Evolutionary conservation across 2,329 filamentous ascomycete genomes (phyloP).

Genomic region (Trematosphaeria pertusa): DNA sequence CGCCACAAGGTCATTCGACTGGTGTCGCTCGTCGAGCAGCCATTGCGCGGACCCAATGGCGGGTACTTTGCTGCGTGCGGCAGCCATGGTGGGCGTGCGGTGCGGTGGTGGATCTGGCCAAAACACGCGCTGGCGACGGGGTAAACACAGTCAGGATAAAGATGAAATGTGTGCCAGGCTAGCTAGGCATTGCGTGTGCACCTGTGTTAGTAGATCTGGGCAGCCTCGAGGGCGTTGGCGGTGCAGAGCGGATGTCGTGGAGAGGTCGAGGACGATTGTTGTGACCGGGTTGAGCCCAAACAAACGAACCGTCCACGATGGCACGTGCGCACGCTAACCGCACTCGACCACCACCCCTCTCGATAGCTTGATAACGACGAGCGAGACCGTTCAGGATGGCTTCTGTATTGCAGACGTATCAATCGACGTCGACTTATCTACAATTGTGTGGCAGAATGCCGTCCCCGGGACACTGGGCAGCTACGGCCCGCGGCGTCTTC

Average conservation of each 20-base stretch:
- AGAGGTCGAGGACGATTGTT: slow-evolving; percentile 18
- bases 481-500: not conserved
- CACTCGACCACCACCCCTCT: not conserved
- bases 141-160: slow-evolving; percentile 18
- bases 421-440: too few species aligned
- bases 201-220: slow-evolving; percentile 7
- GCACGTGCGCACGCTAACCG: slow-evolving; percentile 20
- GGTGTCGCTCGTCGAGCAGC: slow-evolving; percentile 83
- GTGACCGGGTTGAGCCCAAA: slow-evolving; percentile 23
- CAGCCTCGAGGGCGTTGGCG: slow-evolving; percentile 5
- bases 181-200: slow-evolving; percentile 19
- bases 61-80: slow-evolving; percentile 40
- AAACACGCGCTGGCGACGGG: slow-evolving; percentile 32
- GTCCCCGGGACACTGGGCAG: too few species aligned
- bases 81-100: slow-evolving; percentile 34
- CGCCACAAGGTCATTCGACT: slow-evolving; percentile 75
- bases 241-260: slow-evolving; percentile 3
- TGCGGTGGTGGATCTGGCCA: slow-evolving; percentile 12
- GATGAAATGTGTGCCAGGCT: slow-evolving; percentile 5
- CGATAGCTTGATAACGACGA: not conserved
- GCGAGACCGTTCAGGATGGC: slow-evolving; percentile 38
- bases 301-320: slow-evolving; percentile 26
- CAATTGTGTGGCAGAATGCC: too few species aligned
- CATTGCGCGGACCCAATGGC: slow-evolving; percentile 83
- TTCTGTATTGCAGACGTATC: too few species aligned